phyloP scores from a whole-genome alignment of 495 filamentous ascomycete species.

The Xylaria venustula region DNA sequence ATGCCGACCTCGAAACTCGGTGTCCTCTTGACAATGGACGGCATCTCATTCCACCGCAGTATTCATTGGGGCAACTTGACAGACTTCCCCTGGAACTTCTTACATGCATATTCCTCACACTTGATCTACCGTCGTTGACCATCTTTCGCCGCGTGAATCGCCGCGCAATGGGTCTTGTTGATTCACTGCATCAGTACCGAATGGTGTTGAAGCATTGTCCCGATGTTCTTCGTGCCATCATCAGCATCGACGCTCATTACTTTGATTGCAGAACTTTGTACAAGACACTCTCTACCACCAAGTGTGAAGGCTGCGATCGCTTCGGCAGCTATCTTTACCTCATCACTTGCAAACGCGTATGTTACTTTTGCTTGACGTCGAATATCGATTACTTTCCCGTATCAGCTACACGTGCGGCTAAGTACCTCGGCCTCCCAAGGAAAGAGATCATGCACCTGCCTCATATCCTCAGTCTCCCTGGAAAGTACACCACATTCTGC shows the following conservation, averaged over 20 bases:
- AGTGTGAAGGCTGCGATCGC: slow-evolving; percentile 33
- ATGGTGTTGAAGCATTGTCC: slow-evolving; percentile 17
- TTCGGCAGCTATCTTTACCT: slow-evolving; percentile 39
- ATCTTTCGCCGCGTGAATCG: slow-evolving; percentile 24
- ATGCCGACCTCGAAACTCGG: slow-evolving; percentile 21
- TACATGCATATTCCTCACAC: slow-evolving; percentile 12
- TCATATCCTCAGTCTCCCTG: slow-evolving; percentile 12
- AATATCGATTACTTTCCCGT: slow-evolving; percentile 24
- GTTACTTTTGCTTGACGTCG: slow-evolving; percentile 36
- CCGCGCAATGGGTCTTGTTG: slow-evolving; percentile 19
- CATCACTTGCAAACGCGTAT: slow-evolving; percentile 36
- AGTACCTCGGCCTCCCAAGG: neutral
- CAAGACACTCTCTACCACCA: slow-evolving; percentile 28
- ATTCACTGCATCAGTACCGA: slow-evolving; percentile 20
- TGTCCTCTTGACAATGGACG: slow-evolving; percentile 32
- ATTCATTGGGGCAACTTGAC: slow-evolving; percentile 17
- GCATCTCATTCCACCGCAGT: slow-evolving; percentile 6
- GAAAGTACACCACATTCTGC: neutral
- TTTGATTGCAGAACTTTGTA: slow-evolving; percentile 29
- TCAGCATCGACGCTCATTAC: slow-evolving; percentile 26
- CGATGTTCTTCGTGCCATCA: slow-evolving; percentile 27
- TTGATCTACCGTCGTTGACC: slow-evolving; percentile 26
- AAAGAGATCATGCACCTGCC: slow-evolving; percentile 3
- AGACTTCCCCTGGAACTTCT: slow-evolving; percentile 20
- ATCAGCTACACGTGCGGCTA: neutral